Conservation (phyloP, 2,329 filamentous ascomycete species). For the Conoideocrella luteorostrata region DNA sequence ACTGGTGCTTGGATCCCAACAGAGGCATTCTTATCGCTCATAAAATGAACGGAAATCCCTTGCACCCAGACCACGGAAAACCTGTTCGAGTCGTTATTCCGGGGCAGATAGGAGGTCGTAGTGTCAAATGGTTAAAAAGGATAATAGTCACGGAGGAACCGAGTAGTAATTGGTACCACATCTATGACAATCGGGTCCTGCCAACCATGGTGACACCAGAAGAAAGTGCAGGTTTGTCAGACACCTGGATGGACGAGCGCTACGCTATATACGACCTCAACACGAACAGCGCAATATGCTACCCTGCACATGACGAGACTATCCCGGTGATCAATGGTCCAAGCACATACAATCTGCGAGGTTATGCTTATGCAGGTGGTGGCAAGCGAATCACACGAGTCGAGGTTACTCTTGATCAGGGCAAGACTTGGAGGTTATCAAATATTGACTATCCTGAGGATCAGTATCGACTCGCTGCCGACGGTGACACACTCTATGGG, state of each 20-base stretch:
- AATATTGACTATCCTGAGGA: conserved; percentile 81
- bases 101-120: conserved; percentile 85
- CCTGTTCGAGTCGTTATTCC: conserved; percentile 79
- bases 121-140: conserved; percentile 86
- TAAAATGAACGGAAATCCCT: conserved; percentile 79
- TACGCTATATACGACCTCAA: conserved; percentile 93
- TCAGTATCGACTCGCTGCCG: conserved; percentile 60
- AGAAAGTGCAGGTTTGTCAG: conserved; percentile 63
- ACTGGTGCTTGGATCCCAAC: conserved; percentile 80
- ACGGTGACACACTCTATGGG: conserved; percentile 61
- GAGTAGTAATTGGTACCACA: conserved; percentile 92
- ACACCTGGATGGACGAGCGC: conserved; percentile 81
- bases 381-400: conserved; percentile 77
- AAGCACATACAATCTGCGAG: conserved; percentile 58
- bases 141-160: conserved; percentile 72
- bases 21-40: conserved; percentile 81
- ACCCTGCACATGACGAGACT: conserved; percentile 71
- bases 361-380: conserved; percentile 85
- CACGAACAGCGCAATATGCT: conserved; percentile 75
- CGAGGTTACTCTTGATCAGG: conserved; percentile 77
- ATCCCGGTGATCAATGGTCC: conserved; percentile 43
- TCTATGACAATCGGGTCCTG: conserved; percentile 85
- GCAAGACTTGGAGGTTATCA: conserved; percentile 71
- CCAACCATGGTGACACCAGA: conserved; percentile 83
- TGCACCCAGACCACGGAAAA: conserved; percentile 79